These are phyloP conservation scores for Cadophora malorum DNA, from an alignment of 2,329 filamentous ascomycete genomes.

Conservation along the genomic window DNA sequence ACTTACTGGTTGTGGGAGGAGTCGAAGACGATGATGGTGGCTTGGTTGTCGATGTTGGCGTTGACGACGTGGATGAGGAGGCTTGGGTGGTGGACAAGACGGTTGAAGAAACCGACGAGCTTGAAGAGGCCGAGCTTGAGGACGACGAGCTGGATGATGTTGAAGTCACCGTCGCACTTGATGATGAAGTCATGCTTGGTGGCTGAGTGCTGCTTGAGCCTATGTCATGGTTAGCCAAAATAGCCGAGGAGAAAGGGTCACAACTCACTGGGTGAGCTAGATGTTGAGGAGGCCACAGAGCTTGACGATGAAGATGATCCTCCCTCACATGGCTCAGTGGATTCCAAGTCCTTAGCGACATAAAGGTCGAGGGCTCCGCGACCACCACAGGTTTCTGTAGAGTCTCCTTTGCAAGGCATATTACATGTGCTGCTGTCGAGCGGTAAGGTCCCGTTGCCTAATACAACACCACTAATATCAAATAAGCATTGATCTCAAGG, in stretches of 20 bases:
- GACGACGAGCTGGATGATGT: neutral
- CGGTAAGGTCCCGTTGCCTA: constrained; percentile 42
- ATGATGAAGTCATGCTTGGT: constrained; percentile 16
- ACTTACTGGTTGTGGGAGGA: constrained; percentile 10
- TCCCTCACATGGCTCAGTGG: constrained; percentile 54
- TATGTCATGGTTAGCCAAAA: neutral
- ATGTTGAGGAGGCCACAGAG: constrained; percentile 13
- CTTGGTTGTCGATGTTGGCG: constrained; percentile 25
- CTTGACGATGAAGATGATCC: constrained; percentile 42
- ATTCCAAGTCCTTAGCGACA: constrained; percentile 56
- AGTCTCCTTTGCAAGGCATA: constrained; percentile 46
- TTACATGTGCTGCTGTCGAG: constrained; percentile 42
- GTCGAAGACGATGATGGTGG: constrained; percentile 23
- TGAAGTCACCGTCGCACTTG: too few relatives aligned
- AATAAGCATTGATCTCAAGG: neutral
- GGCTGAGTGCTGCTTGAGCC: neutral
- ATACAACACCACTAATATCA: constrained; percentile 43
- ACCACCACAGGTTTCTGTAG: constrained; percentile 47
- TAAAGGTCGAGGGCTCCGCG: constrained; percentile 46
- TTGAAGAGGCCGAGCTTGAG: constrained; percentile 28
- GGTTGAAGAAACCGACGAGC: constrained; percentile 26
- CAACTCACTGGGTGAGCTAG: constrained; percentile 14
- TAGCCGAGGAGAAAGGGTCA: neutral
- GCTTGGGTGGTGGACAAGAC: constrained; percentile 22
- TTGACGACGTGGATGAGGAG: constrained; percentile 20